Percentiles rank a stretch among this genome's conserved stretches.
These are phyloP conservation scores for Carpinus fangiana DNA, from an alignment of 306 rosid genomes.

Conservation along the genomic window DNA sequence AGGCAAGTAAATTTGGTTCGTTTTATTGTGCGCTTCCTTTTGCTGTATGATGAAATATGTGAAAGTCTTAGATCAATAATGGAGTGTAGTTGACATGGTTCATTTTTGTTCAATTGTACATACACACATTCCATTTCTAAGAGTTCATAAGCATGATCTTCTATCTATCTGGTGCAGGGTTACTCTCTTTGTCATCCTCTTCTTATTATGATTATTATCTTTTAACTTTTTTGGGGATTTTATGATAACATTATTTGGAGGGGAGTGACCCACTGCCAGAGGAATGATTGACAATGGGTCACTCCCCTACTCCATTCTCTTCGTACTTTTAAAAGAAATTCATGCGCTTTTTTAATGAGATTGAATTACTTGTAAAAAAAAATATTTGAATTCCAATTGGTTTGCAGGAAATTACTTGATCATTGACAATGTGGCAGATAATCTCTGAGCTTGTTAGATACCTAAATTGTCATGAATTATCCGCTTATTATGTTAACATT, in stretches of 20 bases:
- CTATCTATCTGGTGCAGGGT: background rate
- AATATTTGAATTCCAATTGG: background rate
- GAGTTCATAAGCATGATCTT: background rate
- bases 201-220: background rate
- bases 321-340: too few relatives aligned
- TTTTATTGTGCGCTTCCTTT: background rate
- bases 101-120: background rate
- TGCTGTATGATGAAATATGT: background rate
- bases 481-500: background rate
- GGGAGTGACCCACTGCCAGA: too few relatives aligned
- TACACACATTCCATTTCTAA: background rate
- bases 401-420: background rate
- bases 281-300: too few relatives aligned
- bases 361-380: background rate
- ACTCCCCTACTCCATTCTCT: too few relatives aligned
- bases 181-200: background rate
- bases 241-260: background rate
- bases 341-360: too few relatives aligned
- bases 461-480: background rate
- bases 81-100: background rate
- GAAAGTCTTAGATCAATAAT: constrained; percentile 1
- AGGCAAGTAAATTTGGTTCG: constrained; percentile 45
- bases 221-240: background rate
- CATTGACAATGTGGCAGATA: background rate
- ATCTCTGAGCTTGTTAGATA: background rate